These are phyloP conservation scores for Hippophae gyantsensis DNA, from an alignment of 306 rosid genomes.

Conservation along the genomic window DNA sequence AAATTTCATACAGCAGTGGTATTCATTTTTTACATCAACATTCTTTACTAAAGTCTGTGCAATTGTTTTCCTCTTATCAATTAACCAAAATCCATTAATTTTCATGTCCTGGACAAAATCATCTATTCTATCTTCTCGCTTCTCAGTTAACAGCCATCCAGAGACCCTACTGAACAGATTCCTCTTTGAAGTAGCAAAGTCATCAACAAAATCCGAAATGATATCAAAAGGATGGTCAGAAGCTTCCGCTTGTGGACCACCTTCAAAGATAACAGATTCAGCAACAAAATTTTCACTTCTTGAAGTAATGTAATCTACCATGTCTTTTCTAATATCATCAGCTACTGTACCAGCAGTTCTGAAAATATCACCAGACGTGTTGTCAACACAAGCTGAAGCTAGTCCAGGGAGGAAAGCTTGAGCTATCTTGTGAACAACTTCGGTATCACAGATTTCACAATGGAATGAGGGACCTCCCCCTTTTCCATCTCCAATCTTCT, in stretches of 20 bases:
- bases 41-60: slow-evolving; percentile 45
- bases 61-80: slow-evolving; percentile 47
- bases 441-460: slow-evolving; percentile 61
- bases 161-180: slow-evolving; percentile 67
- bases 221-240: slow-evolving; percentile 64
- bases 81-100: slow-evolving; percentile 59
- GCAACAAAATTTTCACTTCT: slow-evolving; percentile 73
- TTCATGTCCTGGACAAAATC: slow-evolving; percentile 80
- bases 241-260: slow-evolving; percentile 36
- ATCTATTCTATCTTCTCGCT: slow-evolving; percentile 78
- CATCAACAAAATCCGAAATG: slow-evolving; percentile 64
- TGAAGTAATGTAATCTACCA: slow-evolving; percentile 50
- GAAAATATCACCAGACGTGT: slow-evolving; percentile 62
- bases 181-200: slow-evolving; percentile 50
- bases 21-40: slow-evolving; percentile 56
- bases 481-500: slow-evolving; percentile 54
- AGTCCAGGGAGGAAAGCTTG: slow-evolving; percentile 67
- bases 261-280: slow-evolving; percentile 52
- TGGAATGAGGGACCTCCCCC: slow-evolving; percentile 30
- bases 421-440: slow-evolving; percentile 61
- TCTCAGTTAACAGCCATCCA: slow-evolving; percentile 67
- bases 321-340: slow-evolving; percentile 60
- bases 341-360: slow-evolving; percentile 61
- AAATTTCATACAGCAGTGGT: slow-evolving; percentile 47
- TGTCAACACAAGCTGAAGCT: slow-evolving; percentile 69